Base-by-base conservation (phyloP, 306 rosid species). In the Carpinus fangiana region DNA sequence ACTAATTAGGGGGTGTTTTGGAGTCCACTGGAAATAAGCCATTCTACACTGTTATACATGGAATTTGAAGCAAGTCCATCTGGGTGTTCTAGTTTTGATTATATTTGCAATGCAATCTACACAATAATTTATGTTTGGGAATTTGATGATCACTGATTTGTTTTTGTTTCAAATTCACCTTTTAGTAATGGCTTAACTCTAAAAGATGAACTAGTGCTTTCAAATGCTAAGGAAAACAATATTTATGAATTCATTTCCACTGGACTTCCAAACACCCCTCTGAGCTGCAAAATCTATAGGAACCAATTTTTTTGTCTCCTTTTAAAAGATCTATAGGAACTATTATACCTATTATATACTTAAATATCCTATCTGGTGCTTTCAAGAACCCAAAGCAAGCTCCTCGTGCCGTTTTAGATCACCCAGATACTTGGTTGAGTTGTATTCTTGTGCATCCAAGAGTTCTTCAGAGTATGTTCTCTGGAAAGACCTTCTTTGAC, bases 381-480 rank as follows among this genome's bases (percentile, higher is more conserved):
- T 41, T 87, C 84, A 83, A 79, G 46, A 73, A 64, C 66, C 81
- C 45, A 91, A 80, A 13, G 90, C 96, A 67, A 93, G 21, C 80
- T 89, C 85, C 80, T 71, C 86, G 82, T 80, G 90, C 13, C 74
- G 82, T 70, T 83, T 80, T 67, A 90, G 85, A 76, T 93, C 96
- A 13, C 81, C 79, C 20, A 93, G 81, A 86, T 84, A 86, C 81
- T 85, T 93, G 18, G 97, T 90, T 52, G 92, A 88, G 89, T 93
- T 91, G 89, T 93, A 96, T 68, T 91, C 99, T 78, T 85, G 94
- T 6, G 69, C 93, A 70, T 95, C 98, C 14, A 86, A 21, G 12
- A 93, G 83, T 88, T 93, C 98, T 84, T 93, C 96, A 0, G 98
- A 91, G 88, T 87, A 91, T 48, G 96, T 90, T 87, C 97, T 90